These are phyloP conservation scores for Phlebiopsis flavidoalba DNA, from an alignment of 768 basidiomycete species.

Conservation along the genomic window DNA sequence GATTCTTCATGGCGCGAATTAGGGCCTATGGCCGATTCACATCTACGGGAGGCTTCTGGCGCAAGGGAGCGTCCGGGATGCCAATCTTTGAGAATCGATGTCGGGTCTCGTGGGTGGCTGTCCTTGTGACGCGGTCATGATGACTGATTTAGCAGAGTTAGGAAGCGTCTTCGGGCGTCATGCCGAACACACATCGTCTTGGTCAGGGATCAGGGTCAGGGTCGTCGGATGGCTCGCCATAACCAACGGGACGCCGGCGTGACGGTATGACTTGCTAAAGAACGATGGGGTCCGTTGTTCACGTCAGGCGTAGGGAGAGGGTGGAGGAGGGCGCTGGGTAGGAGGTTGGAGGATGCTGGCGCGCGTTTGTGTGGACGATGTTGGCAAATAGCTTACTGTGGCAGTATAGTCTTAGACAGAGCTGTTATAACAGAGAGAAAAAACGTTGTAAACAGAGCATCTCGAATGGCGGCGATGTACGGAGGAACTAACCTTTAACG, in stretches of 20 bases:
- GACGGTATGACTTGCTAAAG: conserved; percentile 39
- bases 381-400: conserved; percentile 30
- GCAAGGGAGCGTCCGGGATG: conserved; percentile 55
- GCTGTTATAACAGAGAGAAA: conserved; percentile 31
- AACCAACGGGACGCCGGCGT: conserved; percentile 49
- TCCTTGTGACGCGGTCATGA: conserved; percentile 63
- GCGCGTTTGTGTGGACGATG: conserved; percentile 18
- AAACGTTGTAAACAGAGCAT: not conserved
- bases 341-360: not conserved
- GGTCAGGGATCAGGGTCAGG: conserved; percentile 53
- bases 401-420: conserved; percentile 61
- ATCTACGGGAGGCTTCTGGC: conserved; percentile 44
- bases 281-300: conserved; percentile 41
- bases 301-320: conserved; percentile 17
- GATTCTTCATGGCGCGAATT: too few relatives aligned
- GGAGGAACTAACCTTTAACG: conserved; percentile 47
- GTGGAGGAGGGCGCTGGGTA: conserved; percentile 11
- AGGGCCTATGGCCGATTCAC: too few relatives aligned
- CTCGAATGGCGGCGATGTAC: not conserved
- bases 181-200: conserved; percentile 53
- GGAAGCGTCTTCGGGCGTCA: conserved; percentile 56
- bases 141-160: conserved; percentile 53
- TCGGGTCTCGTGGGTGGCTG: conserved; percentile 54
- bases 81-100: conserved; percentile 43
- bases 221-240: conserved; percentile 26